These are phyloP conservation scores for Arthroderma uncinatum DNA, from an alignment of 2,329 filamentous ascomycete species.

Conservation along the genomic window DNA sequence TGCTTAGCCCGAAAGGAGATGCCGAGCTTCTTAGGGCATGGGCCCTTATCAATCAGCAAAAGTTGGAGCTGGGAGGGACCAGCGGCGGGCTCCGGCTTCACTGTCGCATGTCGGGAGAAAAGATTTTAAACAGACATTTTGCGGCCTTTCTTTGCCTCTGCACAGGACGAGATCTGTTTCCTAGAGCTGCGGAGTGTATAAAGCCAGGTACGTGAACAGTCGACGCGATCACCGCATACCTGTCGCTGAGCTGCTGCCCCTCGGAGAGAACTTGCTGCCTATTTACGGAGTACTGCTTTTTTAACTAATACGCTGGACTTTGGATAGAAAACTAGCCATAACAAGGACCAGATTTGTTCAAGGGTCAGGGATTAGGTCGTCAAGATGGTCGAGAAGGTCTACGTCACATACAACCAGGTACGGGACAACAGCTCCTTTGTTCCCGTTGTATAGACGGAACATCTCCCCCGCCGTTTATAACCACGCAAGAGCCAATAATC, in stretches of 20 bases:
- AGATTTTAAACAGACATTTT: not conserved
- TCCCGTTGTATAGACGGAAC: not conserved
- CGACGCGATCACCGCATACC: not conserved
- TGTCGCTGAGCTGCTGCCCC: too few species aligned
- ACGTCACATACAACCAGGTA: constrained; percentile 88
- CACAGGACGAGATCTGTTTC: not conserved
- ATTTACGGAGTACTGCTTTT: too few species aligned
- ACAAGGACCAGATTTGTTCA: not conserved
- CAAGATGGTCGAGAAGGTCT: constrained; percentile 73
- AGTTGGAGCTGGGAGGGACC: not conserved
- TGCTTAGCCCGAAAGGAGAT: not conserved
- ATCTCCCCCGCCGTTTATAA: not conserved
- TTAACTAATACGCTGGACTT: not conserved
- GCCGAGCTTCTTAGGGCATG: constrained; percentile 3
- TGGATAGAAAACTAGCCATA: not conserved
- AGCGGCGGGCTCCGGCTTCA: not conserved
- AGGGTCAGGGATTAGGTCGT: not conserved
- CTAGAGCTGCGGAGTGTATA: not conserved
- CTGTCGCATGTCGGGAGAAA: constrained; percentile 1
- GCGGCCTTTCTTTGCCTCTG: not conserved
- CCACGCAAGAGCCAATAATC: not conserved
- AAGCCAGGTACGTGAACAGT: not conserved
- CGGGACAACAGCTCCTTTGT: constrained; percentile 22
- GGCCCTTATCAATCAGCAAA: constrained; percentile 7
- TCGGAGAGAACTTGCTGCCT: too few species aligned